Percentiles rank a stretch among this genome's conserved stretches.
Conservation (phyloP, 495 filamentous ascomycete genomes). For the Aspergillus carlsbadensis region DNA sequence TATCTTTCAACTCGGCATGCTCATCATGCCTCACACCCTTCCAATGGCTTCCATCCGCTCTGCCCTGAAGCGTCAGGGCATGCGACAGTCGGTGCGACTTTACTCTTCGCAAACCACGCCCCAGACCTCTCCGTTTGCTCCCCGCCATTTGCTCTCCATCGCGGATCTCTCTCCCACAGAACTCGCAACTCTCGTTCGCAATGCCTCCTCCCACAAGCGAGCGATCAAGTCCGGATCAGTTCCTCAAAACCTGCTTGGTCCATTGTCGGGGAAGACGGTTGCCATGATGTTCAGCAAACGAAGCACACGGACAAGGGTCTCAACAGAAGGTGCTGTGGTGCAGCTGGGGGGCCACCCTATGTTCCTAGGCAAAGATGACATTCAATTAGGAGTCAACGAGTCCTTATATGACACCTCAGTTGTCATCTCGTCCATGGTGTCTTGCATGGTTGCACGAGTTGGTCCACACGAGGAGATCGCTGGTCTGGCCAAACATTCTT, state of each 20-base stretch:
- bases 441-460: conserved; percentile 86
- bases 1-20: background rate
- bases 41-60: conserved; percentile 52
- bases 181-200: conserved; percentile 75
- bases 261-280: conserved; percentile 73
- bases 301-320: conserved; percentile 87
- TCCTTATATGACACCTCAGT: conserved; percentile 83
- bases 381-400: conserved; percentile 95
- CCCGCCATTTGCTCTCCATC: conserved; percentile 87
- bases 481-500: conserved; percentile 72
- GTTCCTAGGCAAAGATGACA: conserved; percentile 93
- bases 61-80: conserved; percentile 21
- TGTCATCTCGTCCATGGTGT: conserved; percentile 90
- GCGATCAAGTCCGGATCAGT: conserved; percentile 70
- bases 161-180: conserved; percentile 78
- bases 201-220: conserved; percentile 73
- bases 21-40: conserved; percentile 36
- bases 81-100: conserved; percentile 37
- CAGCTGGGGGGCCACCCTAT: conserved; percentile 88
- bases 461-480: conserved; percentile 79
- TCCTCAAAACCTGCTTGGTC: conserved; percentile 53
- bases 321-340: conserved; percentile 82
- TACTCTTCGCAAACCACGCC: conserved; percentile 39
- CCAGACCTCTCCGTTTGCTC: conserved; percentile 51
- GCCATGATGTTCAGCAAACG: conserved; percentile 97